Evolutionary conservation across 2,329 filamentous ascomycete species (phyloP), one percentile per base, ranked within the genome.

Genomic region (Samsoniella hepiali): DNA sequence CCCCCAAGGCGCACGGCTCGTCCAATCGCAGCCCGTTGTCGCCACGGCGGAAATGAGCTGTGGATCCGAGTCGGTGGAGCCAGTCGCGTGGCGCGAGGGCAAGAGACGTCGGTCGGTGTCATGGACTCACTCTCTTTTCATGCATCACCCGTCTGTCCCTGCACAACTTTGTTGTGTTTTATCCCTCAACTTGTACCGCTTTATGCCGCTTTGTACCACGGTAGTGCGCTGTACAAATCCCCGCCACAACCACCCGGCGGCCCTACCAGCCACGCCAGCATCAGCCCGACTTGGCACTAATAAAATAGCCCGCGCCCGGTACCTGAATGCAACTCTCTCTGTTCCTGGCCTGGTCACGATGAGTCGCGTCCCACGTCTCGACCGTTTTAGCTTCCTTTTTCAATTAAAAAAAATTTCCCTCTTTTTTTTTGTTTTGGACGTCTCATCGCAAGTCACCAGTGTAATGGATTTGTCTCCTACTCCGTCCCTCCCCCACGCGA

Each of bases 11-110:
- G 3, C 17, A 9, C 11, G 15, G 11, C 38, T 8, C 11, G 22
- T 5, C 62, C 62, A 64, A 64, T 64, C 36, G 49, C 3, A 56
- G 32, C 3, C 9, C 7, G 47, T 9, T 8, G 9, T n/a, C 15
- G 42, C 32, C 49, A 45, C n/a, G 31, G 15, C 38, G 54, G 61
- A 63, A 63, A 63, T 63, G 61, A 63, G 56, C 13, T 58, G 55
- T 42, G 61, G 58, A 32, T 36, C 36, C 29, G 22, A 22, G 22
- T 9, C 11, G 11, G 27, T 36, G 31, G 57, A 13, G 4, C 50
- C 32, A 44, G 57, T 59, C 45, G 36, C 36, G 32, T 58, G 56
- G 56, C 17, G n/a, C 17, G 44, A 3, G 13, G 29, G 9, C 55
- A 31, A 11, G 22, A 22, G 22, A 22, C 22, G 22, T 22, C 15